These are phyloP conservation scores for Fomitopsis pinicola DNA, from an alignment of 1,284 basidiomycete genomes.

Conservation along the genomic window DNA sequence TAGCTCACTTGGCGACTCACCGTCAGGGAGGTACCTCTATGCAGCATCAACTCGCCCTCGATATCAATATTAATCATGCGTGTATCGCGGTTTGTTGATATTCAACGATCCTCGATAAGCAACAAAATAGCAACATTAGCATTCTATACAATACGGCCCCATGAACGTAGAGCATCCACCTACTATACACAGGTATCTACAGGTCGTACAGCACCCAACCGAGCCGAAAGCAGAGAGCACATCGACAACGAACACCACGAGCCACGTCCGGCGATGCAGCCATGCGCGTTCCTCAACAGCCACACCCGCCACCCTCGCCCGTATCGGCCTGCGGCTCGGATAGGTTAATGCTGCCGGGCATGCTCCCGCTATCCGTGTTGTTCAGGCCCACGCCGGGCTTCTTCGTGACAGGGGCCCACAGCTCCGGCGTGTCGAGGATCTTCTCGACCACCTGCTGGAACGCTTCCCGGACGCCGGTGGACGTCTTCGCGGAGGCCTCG, in stretches of 20 bases:
- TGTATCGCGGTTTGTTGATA: no score
- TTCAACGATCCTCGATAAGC: neutral
- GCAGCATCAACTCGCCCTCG: no score
- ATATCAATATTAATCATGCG: no score
- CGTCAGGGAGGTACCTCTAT: no score
- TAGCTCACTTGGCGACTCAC: no score
- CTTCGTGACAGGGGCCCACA: slow-evolving; percentile 44
- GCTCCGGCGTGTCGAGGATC: slow-evolving; percentile 62
- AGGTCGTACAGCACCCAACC: neutral
- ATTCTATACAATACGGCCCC: neutral
- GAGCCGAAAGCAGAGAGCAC: neutral
- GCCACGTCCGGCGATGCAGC: neutral
- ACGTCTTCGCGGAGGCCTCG: slow-evolving; percentile 87
- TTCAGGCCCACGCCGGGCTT: slow-evolving; percentile 5
- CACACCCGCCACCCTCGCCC: slow-evolving; percentile 18
- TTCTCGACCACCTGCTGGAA: slow-evolving; percentile 79
- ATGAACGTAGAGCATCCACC: neutral
- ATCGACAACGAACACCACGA: neutral
- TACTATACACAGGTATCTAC: neutral
- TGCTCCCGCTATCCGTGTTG: slow-evolving; percentile 17
- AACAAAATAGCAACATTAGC: neutral
- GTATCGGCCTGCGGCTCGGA: slow-evolving; percentile 13
- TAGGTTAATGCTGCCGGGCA: slow-evolving; percentile 36
- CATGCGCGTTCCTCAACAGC: slow-evolving; percentile 10
- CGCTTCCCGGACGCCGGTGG: slow-evolving; percentile 73